Percentiles rank a stretch among this genome's conserved stretches.
Evolutionary conservation across 2,329 filamentous ascomycete genomes (phyloP).

Genomic region (Aspergillus sp.): DNA sequence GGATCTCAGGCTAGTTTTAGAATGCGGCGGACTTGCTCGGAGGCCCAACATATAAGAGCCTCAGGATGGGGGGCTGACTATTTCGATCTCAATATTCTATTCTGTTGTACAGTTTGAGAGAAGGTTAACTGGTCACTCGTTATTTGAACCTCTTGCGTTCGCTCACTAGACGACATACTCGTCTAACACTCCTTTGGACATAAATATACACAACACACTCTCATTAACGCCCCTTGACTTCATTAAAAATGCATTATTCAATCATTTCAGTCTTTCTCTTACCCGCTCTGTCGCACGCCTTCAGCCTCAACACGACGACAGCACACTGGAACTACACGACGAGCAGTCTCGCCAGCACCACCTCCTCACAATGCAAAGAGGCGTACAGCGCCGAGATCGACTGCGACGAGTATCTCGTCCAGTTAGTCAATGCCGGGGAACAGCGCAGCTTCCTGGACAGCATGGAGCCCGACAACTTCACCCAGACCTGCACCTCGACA

Average conservation of each 20-base stretch:
- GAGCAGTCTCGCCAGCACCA: conserved; percentile 7
- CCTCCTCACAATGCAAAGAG: conserved; percentile 11
- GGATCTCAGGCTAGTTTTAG: neutral
- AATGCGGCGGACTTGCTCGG: neutral
- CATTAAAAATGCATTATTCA: neutral
- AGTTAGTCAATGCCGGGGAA: conserved; percentile 5
- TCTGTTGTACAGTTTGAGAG: too few relatives aligned
- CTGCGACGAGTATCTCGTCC: conserved; percentile 8
- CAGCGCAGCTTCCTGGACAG: neutral
- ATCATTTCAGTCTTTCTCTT: neutral
- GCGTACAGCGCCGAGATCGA: conserved; percentile 13
- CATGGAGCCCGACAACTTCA: conserved; percentile 5
- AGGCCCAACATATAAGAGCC: neutral
- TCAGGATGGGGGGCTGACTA: neutral
- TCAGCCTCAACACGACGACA: neutral
- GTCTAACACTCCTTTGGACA: too few relatives aligned
- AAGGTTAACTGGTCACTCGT: too few relatives aligned
- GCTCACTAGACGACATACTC: too few relatives aligned
- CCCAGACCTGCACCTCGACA: conserved; percentile 8
- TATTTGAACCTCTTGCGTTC: too few relatives aligned
- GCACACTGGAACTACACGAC: conserved; percentile 10
- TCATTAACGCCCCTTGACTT: neutral
- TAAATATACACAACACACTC: too few relatives aligned
- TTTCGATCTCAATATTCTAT: neutral
- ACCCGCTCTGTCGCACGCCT: neutral